Base-by-base conservation (phyloP, 164 flowering plant species). In the Piper longum region DNA sequence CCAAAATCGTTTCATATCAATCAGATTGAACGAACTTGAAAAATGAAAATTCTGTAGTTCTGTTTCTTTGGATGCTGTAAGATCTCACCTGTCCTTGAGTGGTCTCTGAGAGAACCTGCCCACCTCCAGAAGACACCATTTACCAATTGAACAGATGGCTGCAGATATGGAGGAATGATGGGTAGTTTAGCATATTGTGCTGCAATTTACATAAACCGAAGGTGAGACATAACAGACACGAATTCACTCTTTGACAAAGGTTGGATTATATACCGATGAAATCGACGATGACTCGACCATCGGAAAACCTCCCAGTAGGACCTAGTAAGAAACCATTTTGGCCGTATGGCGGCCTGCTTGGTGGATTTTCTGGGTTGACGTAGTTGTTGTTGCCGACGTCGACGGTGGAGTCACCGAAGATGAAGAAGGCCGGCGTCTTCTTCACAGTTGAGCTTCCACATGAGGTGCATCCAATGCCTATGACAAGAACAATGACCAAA, bases 341-440 rank as follows among this genome's bases (percentile, higher is more conserved):
- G 14, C 86, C 89, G 12, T 84, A 84, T 3, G 86, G 89, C 61
- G 60, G 60, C 63, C 74, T 70, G 57, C 79, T 57, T 19, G 86
- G 85, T 65, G 44, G 69, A 67, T 77, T 74, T 7, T 76, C 84
- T 6, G 79, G 73, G 41, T 54, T 71, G 64, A 82, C 75, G 75
- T 76, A 78, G 26, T 82, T 84, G 57, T 81, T 84, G 79, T 82
- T 84, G 62, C 86, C 86, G 0, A 79, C 55, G 64, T 82, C 89
- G 4, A 82, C 82, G 0, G 78, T 72, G 4, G 89, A 84, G 76
- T 84, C 86, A 16, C 89, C 89, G 17, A 84, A 82, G 57, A 84
- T 72, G 78, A 84, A 84, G 42, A 84, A 62, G 16, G 68, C 68
- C 4, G 54, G 66, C 2, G 52, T 56, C 41, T 4, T 62, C 51